These are phyloP conservation scores for Bryopsis sp. DNA, from an alignment of 139 green algal species.

Conservation along the genomic window DNA sequence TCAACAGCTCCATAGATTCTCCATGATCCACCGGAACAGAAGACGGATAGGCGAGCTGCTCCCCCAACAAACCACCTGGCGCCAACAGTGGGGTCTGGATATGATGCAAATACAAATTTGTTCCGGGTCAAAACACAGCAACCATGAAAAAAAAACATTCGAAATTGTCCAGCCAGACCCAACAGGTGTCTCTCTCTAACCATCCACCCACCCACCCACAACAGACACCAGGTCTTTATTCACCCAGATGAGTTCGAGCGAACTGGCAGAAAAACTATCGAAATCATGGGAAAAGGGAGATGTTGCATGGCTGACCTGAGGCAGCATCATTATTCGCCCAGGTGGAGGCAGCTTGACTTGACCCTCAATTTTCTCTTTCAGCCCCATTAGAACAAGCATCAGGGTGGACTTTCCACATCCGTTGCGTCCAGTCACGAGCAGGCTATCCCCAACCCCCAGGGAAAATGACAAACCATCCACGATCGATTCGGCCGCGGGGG, in stretches of 20 bases:
- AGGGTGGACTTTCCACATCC: slow-evolving; percentile 13
- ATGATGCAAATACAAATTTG: background rate
- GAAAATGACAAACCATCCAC: background rate
- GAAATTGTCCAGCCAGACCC: background rate
- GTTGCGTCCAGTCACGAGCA: background rate
- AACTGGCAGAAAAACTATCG: no score
- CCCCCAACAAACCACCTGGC: background rate
- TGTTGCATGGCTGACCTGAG: background rate
- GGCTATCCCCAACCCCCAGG: slow-evolving; percentile 9
- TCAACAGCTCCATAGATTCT: background rate
- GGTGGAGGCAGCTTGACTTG: background rate
- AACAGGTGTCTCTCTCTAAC: background rate
- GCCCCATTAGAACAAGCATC: background rate
- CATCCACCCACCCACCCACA: no score
- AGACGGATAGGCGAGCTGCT: background rate
- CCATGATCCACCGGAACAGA: background rate
- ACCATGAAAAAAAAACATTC: no score
- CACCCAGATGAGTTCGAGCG: no score
- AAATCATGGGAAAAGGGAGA: no score
- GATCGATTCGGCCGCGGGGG: background rate
- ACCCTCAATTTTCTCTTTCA: background rate
- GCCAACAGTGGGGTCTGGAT: background rate
- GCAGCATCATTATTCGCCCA: background rate
- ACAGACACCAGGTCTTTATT: no score
- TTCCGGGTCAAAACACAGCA: no score